Evolutionary conservation across 2,329 filamentous ascomycete genomes (phyloP), one percentile per base, ranked within the genome.

Genomic region (Chaetomium globosum): DNA sequence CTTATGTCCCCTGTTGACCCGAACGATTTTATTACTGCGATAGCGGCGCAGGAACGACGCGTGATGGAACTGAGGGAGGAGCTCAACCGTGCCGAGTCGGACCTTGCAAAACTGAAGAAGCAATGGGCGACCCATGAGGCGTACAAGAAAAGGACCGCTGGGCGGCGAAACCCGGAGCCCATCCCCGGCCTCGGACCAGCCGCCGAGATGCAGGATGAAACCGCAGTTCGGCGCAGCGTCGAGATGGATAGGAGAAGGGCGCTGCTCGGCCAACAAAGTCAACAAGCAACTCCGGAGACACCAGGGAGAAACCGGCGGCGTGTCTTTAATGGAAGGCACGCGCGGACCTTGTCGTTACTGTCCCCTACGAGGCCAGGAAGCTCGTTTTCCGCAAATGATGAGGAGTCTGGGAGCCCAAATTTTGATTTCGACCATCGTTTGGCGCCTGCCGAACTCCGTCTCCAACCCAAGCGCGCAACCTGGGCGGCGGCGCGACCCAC

Each of bases 11-110:
- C 83, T 1, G 77, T 80, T 46, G 86, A 89, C 67, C 80, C 86
- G 59, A 85, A 83, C 72, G 83, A 88, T 59, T 91, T 97, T 73
- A 88, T 99, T 70, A 93, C 92, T 67, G 90, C 93, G 64, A 90
- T 99, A 72, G 95, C 95, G 53, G 89, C 92, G 16, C 93, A 98
- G 78, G 95, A 99, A 79, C 85, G 95, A 64, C 88, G 87, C 70
- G 94, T 99, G 1, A 80, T 99, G 64, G 95, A 98, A 78, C 81
- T 99, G 60, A 90, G 89, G 66, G 95, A 99, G 76, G 94, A 98
- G 77, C 81, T 99, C n/a, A 80, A 82, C 28, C 89, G 88, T 66
- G 94, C 95, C 6, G 94, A 99, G 75, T 79, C 81, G 13, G 90
- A 96, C 55, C 81, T 99, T 49, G 81, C 82, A 55, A 85, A 81